phyloP scores from a whole-genome alignment of 2,329 filamentous ascomycete species.

The Scedosporium boydii region DNA sequence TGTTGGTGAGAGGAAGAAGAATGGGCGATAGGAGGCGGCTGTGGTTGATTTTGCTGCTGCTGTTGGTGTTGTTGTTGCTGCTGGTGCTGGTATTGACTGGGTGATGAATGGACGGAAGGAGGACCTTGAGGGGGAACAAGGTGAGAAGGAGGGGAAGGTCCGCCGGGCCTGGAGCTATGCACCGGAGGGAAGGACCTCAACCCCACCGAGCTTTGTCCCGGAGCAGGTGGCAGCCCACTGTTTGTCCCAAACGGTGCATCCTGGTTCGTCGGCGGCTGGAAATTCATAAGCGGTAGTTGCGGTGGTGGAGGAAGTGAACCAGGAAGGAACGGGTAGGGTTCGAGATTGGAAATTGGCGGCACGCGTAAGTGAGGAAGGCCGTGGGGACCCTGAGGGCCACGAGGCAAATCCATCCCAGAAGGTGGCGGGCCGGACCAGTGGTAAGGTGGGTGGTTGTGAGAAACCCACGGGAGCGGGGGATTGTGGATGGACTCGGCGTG shows the following conservation, averaged over 20 bases:
- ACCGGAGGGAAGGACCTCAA: neutral
- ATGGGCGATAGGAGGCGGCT: neutral
- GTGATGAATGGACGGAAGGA: neutral
- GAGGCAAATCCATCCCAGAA: neutral
- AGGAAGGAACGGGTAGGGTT: neutral
- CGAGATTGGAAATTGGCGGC: neutral
- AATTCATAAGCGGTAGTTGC: neutral
- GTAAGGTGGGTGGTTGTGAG: neutral
- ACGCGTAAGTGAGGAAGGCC: conserved; percentile 3
- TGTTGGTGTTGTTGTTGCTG: neutral
- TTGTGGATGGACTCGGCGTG: neutral
- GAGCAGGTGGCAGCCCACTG: neutral
- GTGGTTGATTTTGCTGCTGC: neutral
- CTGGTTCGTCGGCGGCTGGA: neutral
- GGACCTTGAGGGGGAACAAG: neutral
- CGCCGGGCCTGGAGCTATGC: neutral
- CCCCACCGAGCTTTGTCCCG: neutral
- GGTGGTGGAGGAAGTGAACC: neutral
- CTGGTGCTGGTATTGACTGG: neutral
- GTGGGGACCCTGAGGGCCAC: neutral
- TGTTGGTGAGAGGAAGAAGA: neutral
- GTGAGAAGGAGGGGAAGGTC: neutral
- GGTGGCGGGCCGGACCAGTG: conserved; percentile 3
- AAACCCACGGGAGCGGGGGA: neutral
- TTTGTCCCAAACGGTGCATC: neutral